phyloP scores from a whole-genome alignment of 1,284 basidiomycete genomes.

The Marasmius tenuissimus region DNA sequence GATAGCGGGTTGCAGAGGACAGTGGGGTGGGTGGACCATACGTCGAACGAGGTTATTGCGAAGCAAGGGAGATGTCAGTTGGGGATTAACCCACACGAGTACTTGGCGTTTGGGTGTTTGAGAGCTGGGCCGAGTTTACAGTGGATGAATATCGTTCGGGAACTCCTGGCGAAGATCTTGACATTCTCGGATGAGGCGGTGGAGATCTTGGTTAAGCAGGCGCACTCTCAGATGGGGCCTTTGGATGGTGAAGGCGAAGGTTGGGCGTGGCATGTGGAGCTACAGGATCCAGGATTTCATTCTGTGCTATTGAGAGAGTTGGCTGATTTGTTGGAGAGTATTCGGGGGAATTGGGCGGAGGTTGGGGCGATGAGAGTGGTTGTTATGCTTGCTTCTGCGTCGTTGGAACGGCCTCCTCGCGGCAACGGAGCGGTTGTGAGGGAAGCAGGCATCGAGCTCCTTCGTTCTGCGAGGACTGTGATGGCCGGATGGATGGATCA shows the following conservation, averaged over 20 bases:
- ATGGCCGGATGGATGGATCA: too few relatives aligned
- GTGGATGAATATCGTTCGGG: slow-evolving; percentile 31
- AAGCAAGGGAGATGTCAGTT: slow-evolving; percentile 22
- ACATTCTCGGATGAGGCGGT: slow-evolving; percentile 24
- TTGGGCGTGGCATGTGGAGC: slow-evolving; percentile 13
- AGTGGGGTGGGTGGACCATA: slow-evolving; percentile 21
- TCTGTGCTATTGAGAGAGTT: background rate
- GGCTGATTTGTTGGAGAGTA: background rate
- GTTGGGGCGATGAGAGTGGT: background rate
- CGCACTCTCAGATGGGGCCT: slow-evolving; percentile 30
- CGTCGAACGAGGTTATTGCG: slow-evolving; percentile 28
- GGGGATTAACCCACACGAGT: slow-evolving; percentile 24
- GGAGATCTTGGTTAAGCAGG: slow-evolving; percentile 24
- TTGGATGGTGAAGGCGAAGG: slow-evolving; percentile 1
- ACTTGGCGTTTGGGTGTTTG: slow-evolving; percentile 24
- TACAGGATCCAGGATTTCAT: background rate
- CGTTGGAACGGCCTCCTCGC: background rate
- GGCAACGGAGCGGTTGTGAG: slow-evolving; percentile 15
- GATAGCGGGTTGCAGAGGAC: slow-evolving; percentile 17
- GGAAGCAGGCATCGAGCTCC: slow-evolving; percentile 23
- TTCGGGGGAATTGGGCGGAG: background rate
- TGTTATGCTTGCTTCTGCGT: background rate
- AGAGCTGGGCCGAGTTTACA: slow-evolving; percentile 27
- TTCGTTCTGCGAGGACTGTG: background rate
- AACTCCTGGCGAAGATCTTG: slow-evolving; percentile 21